phyloP scores from a whole-genome alignment of 345 rosid species.

The Dipteronia dyeriana region DNA sequence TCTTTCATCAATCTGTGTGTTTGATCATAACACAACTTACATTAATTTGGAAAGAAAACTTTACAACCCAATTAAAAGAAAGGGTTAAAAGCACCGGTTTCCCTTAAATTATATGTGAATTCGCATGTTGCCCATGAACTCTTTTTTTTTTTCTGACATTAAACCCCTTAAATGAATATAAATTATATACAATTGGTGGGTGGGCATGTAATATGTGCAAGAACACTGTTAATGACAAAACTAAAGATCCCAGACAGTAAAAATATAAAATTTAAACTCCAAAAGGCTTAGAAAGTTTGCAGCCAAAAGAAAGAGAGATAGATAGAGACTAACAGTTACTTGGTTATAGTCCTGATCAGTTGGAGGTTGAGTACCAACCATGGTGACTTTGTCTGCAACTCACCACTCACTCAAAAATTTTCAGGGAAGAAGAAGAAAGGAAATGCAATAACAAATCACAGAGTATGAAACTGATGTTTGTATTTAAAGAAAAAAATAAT shows the following conservation, averaged over 20 bases:
- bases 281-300: constrained; percentile 7
- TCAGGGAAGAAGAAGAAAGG: constrained; percentile 1
- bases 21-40: neutral
- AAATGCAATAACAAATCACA: neutral
- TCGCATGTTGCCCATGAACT: too few species aligned
- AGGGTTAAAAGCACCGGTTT: too few species aligned
- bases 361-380: constrained; percentile 51
- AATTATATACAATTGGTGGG: neutral
- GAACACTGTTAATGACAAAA: neutral
- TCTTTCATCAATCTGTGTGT: neutral
- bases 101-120: too few species aligned
- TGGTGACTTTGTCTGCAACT: constrained; percentile 18
- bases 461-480: neutral
- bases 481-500: too few species aligned
- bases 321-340: constrained; percentile 32
- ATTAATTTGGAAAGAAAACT: neutral
- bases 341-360: constrained; percentile 15
- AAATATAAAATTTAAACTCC: constrained; percentile 13
- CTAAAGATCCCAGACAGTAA: neutral
- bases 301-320: neutral
- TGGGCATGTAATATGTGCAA: neutral
- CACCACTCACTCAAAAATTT: neutral
- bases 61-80: neutral
- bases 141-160: too few species aligned
- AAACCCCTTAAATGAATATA: too few species aligned